Conservation (phyloP, 192 early-diverging fungal species). For the Umbelopsis isabellina region DNA sequence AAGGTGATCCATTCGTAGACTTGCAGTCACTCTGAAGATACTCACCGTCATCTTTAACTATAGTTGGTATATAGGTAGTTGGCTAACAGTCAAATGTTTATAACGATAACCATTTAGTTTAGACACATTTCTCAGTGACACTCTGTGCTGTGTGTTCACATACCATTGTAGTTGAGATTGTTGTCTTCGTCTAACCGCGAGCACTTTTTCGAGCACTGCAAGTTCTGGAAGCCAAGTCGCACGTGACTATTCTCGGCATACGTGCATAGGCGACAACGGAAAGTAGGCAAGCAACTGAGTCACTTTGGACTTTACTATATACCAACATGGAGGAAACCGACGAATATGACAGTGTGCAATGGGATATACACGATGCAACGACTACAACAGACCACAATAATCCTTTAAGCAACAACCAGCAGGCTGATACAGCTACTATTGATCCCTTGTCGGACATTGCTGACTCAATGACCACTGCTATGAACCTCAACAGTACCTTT, state of each 20-base stretch:
- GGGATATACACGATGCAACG: constrained; percentile 25
- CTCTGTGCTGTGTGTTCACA: not conserved
- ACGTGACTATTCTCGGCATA: constrained; percentile 10
- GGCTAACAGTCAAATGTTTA: constrained; percentile 35
- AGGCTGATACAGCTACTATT: constrained; percentile 4
- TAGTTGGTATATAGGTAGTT: constrained; percentile 53
- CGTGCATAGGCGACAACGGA: not conserved
- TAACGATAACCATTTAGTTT: too few relatives aligned
- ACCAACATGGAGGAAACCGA: constrained; percentile 19
- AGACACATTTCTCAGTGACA: too few relatives aligned
- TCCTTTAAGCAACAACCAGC: not conserved
- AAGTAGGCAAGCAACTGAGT: not conserved
- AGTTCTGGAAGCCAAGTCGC: not conserved
- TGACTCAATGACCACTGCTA: constrained; percentile 22
- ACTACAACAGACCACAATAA: not conserved
- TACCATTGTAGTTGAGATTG: not conserved
- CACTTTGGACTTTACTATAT: not conserved
- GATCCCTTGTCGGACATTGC: constrained; percentile 28
- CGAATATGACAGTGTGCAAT: constrained; percentile 31
- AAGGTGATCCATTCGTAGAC: not conserved
- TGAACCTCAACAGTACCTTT: constrained; percentile 10
- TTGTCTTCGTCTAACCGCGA: not conserved
- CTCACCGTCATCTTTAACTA: constrained; percentile 50
- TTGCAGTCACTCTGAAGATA: not conserved
- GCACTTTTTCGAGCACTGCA: not conserved